A percentile compares a stretch with the other conserved stretches of the same genome.
These are phyloP conservation scores for Oleoguttula mirabilis DNA, from an alignment of 495 filamentous ascomycete genomes.

Conservation along the genomic window DNA sequence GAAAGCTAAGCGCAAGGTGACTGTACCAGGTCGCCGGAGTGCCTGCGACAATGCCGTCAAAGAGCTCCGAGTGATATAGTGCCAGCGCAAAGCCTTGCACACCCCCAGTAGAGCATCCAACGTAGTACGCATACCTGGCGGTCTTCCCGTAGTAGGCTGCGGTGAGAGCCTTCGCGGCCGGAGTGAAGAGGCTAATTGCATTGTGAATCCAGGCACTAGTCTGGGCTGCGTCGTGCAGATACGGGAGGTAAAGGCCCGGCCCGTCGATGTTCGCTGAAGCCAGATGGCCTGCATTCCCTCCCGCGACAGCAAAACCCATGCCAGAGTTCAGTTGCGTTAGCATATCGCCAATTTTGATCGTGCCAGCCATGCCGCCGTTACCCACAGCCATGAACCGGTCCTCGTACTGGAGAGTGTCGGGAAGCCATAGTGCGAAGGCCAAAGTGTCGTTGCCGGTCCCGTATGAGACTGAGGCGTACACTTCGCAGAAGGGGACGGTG, in stretches of 20 bases:
- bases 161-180: conserved; percentile 23
- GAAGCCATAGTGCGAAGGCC: conserved; percentile 26
- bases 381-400: conserved; percentile 29
- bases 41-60: conserved; percentile 35
- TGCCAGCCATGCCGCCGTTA: conserved; percentile 32
- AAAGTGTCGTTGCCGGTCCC: conserved; percentile 13
- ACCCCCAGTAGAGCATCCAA: conserved; percentile 36
- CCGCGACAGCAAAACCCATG: conserved; percentile 27
- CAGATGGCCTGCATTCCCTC: conserved; percentile 28
- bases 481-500: conserved; percentile 13
- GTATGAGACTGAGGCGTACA: conserved; percentile 8
- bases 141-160: conserved; percentile 25
- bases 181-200: conserved; percentile 32
- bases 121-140: conserved; percentile 31
- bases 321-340: conserved; percentile 27
- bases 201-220: conserved; percentile 36
- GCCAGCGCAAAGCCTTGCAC: conserved; percentile 38
- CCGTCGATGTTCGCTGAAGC: conserved; percentile 22
- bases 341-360: conserved; percentile 26
- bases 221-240: conserved; percentile 28
- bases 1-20: conserved; percentile 33
- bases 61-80: conserved; percentile 32
- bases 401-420: conserved; percentile 21
- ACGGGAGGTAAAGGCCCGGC: conserved; percentile 23
- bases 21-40: conserved; percentile 36